A percentile compares a stretch with the other conserved stretches of the same genome.
Conservation (phyloP, 1,284 basidiomycete species). For the Ustanciosporium gigantosporum region DNA sequence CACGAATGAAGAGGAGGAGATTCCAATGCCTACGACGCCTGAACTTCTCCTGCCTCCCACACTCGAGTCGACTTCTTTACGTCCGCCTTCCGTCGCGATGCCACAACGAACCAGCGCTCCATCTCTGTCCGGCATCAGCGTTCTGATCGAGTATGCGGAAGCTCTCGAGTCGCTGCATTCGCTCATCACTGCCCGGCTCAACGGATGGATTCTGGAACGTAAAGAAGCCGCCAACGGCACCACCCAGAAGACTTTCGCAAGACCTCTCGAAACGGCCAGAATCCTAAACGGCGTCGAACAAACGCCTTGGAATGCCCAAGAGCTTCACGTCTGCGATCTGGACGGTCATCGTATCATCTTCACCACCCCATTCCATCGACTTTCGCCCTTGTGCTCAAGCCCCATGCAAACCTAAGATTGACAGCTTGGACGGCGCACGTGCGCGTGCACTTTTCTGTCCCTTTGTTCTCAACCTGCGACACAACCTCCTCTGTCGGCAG, state of each 20-base stretch:
- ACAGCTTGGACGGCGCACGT: not conserved
- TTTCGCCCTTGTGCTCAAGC: not conserved
- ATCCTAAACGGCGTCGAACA: conserved; percentile 22
- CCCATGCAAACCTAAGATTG: too few species aligned
- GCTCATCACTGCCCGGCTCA: conserved; percentile 14
- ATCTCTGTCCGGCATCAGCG: conserved; percentile 9
- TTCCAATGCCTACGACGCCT: too few species aligned
- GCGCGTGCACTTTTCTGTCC: too few species aligned
- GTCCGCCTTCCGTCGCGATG: too few species aligned
- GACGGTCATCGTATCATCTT: conserved; percentile 37
- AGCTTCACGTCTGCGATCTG: conserved; percentile 30
- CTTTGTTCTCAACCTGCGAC: too few species aligned
- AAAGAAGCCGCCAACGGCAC: too few species aligned
- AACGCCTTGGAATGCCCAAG: conserved; percentile 34
- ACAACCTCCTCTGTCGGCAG: too few species aligned
- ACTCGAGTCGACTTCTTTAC: too few species aligned
- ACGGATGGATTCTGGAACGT: conserved; percentile 19
- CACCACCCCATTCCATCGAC: conserved; percentile 14
- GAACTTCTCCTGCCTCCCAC: too few species aligned
- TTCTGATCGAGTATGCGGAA: conserved; percentile 21
- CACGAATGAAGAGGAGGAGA: too few species aligned
- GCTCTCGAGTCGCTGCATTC: conserved; percentile 21
- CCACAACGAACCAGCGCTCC: too few species aligned
- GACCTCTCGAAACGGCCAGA: conserved; percentile 2
- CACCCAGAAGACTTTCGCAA: conserved; percentile 1